Evolutionary conservation across 2,329 filamentous ascomycete species (phyloP), one percentile per base, ranked within the genome.

Genomic region (Diplodia corticola): DNA sequence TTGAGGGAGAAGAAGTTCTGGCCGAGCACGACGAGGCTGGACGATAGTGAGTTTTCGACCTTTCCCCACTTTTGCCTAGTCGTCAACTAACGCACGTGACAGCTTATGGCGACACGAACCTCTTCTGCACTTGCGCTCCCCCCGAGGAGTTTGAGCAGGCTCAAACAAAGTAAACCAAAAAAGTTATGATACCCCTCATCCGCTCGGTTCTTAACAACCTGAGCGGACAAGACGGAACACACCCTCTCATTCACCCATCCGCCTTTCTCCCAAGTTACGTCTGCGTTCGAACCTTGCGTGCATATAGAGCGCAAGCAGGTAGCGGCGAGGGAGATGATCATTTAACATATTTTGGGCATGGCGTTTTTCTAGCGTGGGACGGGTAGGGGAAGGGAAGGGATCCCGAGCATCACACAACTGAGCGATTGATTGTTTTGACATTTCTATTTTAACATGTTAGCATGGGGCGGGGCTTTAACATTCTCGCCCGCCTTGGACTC

Each of bases 1-100:
- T 80, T 98, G 69, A 86, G 87, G 77, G 91, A 97, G 86, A 97
- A 96, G 89, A 98, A 98, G 84, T 97, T 97, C 81, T 98, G 94
- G 94, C 93, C 94, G 0, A 89, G 83, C 40, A 92, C 97, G 15
- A 92, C 90, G 6, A 86, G 94, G 76, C 83, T 97, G 22, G 91
- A 98, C 76, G 94, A 97, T 82, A 86, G 91, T 94, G 79, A 84
- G 90, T 74, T 12, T 44, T 13, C 37, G n/a, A n/a, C n/a, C 20
- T 60, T 22, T 54, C 30, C 20, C 28, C 44, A 3, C 83, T n/a
- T 33, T 65, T 54, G 78, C n/a, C n/a, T n/a, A 60, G 9, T 9
- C 10, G 22, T 69, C 15, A 4, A 4, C 22, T 50, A 30, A 54
- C 59, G 30, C 5, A 22, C 54, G 9, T 20, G 20, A 35, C 71